Base-by-base conservation (phyloP, 805 yeast genomes). In the Blastobotrys parvus region DNA sequence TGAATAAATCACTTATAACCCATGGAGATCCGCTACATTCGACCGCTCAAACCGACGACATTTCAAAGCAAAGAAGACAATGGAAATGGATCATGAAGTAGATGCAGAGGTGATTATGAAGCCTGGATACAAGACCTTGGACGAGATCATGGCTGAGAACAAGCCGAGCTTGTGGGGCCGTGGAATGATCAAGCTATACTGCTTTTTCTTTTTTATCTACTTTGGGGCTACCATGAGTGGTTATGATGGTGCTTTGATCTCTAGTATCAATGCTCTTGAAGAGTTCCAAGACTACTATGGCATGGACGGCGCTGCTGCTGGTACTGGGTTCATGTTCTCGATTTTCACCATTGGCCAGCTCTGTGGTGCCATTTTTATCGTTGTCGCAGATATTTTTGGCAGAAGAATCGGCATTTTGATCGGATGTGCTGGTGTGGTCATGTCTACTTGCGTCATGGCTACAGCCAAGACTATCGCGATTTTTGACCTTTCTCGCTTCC, bases 191-290 rank as follows among this genome's bases (percentile, higher is more conserved):
- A 20, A 31, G 35, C 36, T 47, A 20, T 47, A 47, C 21, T 17
- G 35, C 22, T 11, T 32, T 34, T 47, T 48, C 29, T 38, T 27
- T 11, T 22, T 45, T 10, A 45, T 47, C 5, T 47, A 45, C 32
- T 31, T 47, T 8, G 20, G 38, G n/a, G 33, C 48, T 10, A 44
- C 51, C 21, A 42, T 40, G 45, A 39, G 35, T 22, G 53, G 53
- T 13, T 49, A 36, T 25, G 53, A 49, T 35, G 53, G 53, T 7
- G 42, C 48, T 31, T 25, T 49, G 39, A 45, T 49, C 46, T 33
- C 47, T 21, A 39, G 43, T 27, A 45, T 49, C 41, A 47, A 49
- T 33, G 46, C 53, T 15, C 25, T 47, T 29, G 38, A 36, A 8
- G 45, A 47, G 36, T 49, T 35, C 31, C 45, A 15, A 16, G 45